phyloP scores from a whole-genome alignment of 2,329 filamentous ascomycete species.

The Bipolaris sorokiniana region DNA sequence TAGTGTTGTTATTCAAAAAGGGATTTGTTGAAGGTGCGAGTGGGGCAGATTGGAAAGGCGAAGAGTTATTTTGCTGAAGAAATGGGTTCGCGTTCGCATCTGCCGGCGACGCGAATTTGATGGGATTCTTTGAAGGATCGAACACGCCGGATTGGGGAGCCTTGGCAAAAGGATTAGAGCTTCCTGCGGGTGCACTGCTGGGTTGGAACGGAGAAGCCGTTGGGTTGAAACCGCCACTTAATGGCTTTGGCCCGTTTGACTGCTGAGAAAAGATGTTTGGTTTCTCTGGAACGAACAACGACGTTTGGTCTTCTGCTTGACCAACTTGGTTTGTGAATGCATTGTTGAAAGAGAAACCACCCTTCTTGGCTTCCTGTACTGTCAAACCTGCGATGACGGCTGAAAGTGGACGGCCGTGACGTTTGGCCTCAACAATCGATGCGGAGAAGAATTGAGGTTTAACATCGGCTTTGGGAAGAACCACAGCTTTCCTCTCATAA shows the following conservation, averaged over 20 bases:
- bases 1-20: constrained; percentile 13
- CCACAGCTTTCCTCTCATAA: constrained; percentile 28
- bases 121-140: constrained; percentile 33
- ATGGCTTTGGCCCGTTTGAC: constrained; percentile 1
- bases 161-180: constrained; percentile 22
- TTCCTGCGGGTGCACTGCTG: constrained; percentile 5
- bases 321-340: background rate
- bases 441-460: constrained; percentile 61
- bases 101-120: constrained; percentile 32
- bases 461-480: constrained; percentile 28
- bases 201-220: constrained; percentile 30
- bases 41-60: background rate
- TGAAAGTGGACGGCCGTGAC: constrained; percentile 60
- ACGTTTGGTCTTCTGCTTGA: constrained; percentile 34
- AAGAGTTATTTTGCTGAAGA: constrained; percentile 5
- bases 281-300: constrained; percentile 51
- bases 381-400: constrained; percentile 64
- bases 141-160: constrained; percentile 37
- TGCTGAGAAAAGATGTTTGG: constrained; percentile 22
- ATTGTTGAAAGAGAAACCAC: constrained; percentile 57
- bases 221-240: constrained; percentile 12
- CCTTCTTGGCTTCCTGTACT: constrained; percentile 57
- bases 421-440: constrained; percentile 64
- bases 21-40: constrained; percentile 8
- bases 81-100: constrained; percentile 19